These are phyloP conservation scores for Cladosporium sp. DNA, from an alignment of 2,329 filamentous ascomycete genomes.

Conservation along the genomic window DNA sequence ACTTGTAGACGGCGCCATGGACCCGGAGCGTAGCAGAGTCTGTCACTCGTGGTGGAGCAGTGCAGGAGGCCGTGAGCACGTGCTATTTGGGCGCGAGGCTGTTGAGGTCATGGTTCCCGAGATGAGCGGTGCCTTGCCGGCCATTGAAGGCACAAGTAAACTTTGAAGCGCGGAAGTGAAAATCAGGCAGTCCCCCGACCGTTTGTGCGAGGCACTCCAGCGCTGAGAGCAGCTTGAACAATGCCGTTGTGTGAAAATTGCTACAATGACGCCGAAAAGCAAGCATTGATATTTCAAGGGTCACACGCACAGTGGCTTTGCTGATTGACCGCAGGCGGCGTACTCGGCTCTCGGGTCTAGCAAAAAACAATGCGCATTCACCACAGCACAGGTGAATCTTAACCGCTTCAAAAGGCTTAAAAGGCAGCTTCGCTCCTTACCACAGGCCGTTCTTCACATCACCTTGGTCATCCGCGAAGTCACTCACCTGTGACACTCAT, in stretches of 20 bases:
- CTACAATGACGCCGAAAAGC: neutral
- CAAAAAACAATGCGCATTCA: no score
- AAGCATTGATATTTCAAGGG: no score
- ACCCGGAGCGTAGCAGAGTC: slow-evolving; percentile 71
- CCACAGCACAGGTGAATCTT: no score
- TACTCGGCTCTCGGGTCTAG: no score
- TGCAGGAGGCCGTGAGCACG: slow-evolving; percentile 52
- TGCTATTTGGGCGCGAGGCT: slow-evolving; percentile 42
- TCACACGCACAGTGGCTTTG: no score
- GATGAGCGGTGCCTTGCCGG: slow-evolving; percentile 52
- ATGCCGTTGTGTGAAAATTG: no score
- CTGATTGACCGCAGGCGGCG: no score
- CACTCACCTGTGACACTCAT: neutral
- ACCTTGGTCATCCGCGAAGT: neutral
- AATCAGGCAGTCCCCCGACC: no score
- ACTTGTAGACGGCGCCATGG: slow-evolving; percentile 75
- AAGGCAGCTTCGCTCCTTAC: no score
- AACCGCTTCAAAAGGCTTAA: no score
- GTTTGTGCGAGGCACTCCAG: no score
- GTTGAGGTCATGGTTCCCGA: slow-evolving; percentile 30
- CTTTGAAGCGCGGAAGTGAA: neutral
- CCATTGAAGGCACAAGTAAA: slow-evolving; percentile 12
- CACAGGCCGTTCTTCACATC: neutral
- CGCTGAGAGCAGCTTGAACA: no score
- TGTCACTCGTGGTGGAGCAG: slow-evolving; percentile 84